Percentiles rank a stretch among this genome's conserved stretches.
These are phyloP conservation scores for Bromus sterilis DNA, from an alignment of 176 grass and related monocot genomes.

Conservation along the genomic window DNA sequence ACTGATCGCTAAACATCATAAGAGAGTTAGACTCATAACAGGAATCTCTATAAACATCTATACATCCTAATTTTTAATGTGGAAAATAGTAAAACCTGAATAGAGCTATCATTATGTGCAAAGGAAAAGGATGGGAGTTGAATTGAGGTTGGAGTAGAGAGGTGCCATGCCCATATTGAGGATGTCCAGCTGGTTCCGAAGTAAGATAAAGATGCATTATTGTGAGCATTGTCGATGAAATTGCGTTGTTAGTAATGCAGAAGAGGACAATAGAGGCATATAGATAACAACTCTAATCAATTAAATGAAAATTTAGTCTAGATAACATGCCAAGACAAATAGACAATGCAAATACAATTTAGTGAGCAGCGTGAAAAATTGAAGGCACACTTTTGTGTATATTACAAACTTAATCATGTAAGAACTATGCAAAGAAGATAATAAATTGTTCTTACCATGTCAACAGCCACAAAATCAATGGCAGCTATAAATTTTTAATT, in stretches of 20 bases:
- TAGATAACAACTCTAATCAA: background rate
- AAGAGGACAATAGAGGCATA: conserved; percentile 28
- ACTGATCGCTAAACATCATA: conserved; percentile 26
- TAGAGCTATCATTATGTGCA: conserved; percentile 1
- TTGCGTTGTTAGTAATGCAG: conserved; percentile 18
- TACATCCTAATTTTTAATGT: background rate
- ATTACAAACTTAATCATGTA: no score
- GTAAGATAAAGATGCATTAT: conserved; percentile 21
- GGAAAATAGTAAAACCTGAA: conserved; percentile 52
- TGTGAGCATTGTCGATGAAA: conserved; percentile 25
- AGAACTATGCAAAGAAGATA: no score
- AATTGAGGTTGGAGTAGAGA: conserved; percentile 17
- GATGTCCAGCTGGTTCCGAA: conserved; percentile 10
- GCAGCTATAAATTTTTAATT: no score
- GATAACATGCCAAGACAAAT: no score
- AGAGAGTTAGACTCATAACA: background rate
- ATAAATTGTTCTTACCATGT: no score
- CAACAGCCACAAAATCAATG: no score
- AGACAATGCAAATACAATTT: background rate
- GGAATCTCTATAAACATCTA: background rate
- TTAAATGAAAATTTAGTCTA: background rate
- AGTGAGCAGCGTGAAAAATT: background rate
- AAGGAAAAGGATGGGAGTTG: conserved; percentile 44
- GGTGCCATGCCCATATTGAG: conserved; percentile 22
- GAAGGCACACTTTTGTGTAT: no score